Evolutionary conservation across 306 rosid genomes (phyloP), one percentile per base, ranked within the genome.

Genomic region (Cyamopsis tetragonoloba): DNA sequence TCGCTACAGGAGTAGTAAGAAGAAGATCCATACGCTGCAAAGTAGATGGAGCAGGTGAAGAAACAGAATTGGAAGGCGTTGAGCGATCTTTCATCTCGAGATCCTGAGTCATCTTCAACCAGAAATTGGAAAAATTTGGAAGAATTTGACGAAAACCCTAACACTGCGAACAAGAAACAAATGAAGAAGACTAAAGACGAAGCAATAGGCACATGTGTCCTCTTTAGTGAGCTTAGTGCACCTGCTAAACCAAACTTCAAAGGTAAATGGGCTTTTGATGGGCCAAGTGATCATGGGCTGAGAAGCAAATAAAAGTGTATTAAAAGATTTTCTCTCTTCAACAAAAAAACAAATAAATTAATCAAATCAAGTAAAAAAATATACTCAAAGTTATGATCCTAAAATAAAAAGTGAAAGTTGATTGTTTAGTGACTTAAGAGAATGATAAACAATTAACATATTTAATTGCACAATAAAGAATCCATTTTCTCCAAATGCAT

Each of bases 11-110:
- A 23, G 71, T 19, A 15, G 61, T 14, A 69, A 17, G 42, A 61
- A 7, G 27, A 38, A 23, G 27, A 30, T 42, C 22, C 37, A 71
- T 79, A 83, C 87, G 68, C 72, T 83, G 87, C 34, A 83, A 9
- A 62, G 87, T 83, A 8, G 84, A 83, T 9, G 84, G 87, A 58
- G 66, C 72, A 4, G 72, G 75, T 14, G 79, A 11, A 42, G 87
- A 72, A 71, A 58, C 75, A 2, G 87, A 68, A 46, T 72, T 79
- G 9, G 87, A 76, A 49, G 84, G 87, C 55, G 79, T 57, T 0
- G 79, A 64, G 22, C 63, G 82, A 18, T 83, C 84, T 55, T 79
- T 79, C 87, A 83, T 79, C 38, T 83, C 87, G 12, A 79, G 82
- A 73, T 83, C 87, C 43, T 76, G 87, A 58, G 87, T 83, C 87